Base-by-base conservation (phyloP, 495 filamentous ascomycete genomes). In the Baudoinia panamericana region DNA sequence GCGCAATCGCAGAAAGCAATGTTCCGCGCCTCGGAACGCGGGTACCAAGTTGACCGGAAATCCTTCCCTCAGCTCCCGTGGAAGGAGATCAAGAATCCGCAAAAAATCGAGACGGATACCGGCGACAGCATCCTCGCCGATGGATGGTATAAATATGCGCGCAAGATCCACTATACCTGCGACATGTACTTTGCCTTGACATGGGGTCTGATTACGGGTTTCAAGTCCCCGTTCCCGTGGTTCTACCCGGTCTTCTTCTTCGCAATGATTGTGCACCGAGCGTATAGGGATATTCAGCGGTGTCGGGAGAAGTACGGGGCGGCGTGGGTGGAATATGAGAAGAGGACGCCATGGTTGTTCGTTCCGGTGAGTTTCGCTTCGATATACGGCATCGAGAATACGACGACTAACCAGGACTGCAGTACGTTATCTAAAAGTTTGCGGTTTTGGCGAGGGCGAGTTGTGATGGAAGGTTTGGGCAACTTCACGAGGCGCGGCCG, bases 131-230 rank as follows among this genome's bases (percentile, higher is more conserved):
- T 97, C 43, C 67, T 97, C 23, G 76, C 75, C 21, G 86, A 93
- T 53, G 90, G 90, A 26, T 95, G 90, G 90, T 96, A 67, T 71
- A 68, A 62, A 67, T 71, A 36, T 46, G 90, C 88, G 20, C 78
- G 90, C 57, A 97, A 97, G 67, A 76, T 94, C 38, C 87, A 97
- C 62, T 96, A 96, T 57, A 79, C 83, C 4, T 92, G 84, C 61
- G 90, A 97, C 58, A 66, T 80, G 9, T 86, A 70, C 59, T 94
- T 95, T 51, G 75, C 85, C 20, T 43, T 77, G 32, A 68, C 66
- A 45, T 80, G 76, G 76, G 76, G 70, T 22, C 48, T 77, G 30
- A 69, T 80, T 52, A 77, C 73, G 18, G 76, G 76, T 10, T 78
- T 79, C 62, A 67, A 64, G 16, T 82, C 75, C 59, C 88, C 90